phyloP scores from a whole-genome alignment of 2,329 filamentous ascomycete genomes.

The Cordyceps fumosorosea region DNA sequence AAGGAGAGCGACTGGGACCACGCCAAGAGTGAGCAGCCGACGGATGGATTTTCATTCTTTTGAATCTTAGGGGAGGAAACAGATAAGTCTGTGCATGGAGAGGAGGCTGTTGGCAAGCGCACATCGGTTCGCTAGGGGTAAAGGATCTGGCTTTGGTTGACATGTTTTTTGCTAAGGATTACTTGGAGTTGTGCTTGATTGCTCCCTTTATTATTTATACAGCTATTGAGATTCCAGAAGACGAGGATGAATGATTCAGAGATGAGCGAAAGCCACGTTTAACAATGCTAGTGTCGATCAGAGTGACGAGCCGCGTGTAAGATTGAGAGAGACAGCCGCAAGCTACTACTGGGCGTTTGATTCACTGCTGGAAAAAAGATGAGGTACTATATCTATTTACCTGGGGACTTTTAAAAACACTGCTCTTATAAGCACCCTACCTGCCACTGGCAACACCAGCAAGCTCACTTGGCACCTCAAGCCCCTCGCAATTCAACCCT shows the following conservation, averaged over 20 bases:
- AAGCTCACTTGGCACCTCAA: neutral
- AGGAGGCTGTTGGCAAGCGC: neutral
- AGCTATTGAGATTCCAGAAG: neutral
- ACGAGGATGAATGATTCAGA: neutral
- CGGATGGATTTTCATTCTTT: neutral
- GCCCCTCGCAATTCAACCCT: neutral
- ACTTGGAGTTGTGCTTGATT: neutral
- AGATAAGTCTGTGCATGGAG: neutral
- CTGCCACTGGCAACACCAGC: neutral
- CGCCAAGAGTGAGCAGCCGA: neutral
- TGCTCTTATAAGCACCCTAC: neutral
- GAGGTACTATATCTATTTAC: too few relatives aligned
- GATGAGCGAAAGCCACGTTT: neutral
- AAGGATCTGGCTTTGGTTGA: neutral
- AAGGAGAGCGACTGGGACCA: conserved; percentile 6
- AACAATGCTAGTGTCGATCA: neutral
- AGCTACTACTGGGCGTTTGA: too few relatives aligned
- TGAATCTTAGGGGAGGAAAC: neutral
- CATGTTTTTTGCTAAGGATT: neutral
- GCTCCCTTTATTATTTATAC: neutral
- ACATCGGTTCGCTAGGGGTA: neutral
- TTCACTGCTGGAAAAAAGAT: neutral
- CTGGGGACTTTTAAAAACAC: too few relatives aligned
- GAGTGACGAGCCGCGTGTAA: neutral
- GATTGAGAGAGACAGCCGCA: neutral